Conservation (phyloP, 805 yeast genomes). For the Priceomyces fermenticarens region DNA sequence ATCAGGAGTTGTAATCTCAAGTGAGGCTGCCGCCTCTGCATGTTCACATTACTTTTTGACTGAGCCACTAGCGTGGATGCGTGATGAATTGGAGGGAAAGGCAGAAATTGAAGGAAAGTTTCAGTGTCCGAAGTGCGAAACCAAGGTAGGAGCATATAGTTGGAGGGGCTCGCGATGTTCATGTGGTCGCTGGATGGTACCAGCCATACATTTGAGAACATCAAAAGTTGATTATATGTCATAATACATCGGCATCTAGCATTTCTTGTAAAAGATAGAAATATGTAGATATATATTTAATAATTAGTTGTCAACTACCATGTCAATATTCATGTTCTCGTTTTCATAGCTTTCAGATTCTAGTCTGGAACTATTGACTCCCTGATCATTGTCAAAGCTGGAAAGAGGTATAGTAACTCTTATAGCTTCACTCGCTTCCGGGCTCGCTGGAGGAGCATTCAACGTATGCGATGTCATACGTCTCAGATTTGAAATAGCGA, state of each 20-base stretch:
- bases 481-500: no score
- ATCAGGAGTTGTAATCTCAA: slow-evolving; percentile 57
- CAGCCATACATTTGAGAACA: slow-evolving; percentile 78
- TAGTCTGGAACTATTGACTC: no score
- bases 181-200: slow-evolving; percentile 95
- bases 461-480: no score
- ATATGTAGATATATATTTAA: slow-evolving; percentile 8
- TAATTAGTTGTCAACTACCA: slow-evolving; percentile 39
- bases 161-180: slow-evolving; percentile 96
- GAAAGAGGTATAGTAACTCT: no score
- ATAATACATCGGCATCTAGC: no score
- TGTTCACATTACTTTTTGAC: slow-evolving; percentile 80
- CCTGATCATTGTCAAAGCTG: no score
- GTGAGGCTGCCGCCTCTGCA: slow-evolving; percentile 50
- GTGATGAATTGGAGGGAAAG: slow-evolving; percentile 59
- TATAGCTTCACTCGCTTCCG: no score
- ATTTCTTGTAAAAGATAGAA: not conserved
- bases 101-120: slow-evolving; percentile 86
- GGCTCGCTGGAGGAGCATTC: not conserved
- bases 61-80: slow-evolving; percentile 95
- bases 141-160: slow-evolving; percentile 86
- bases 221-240: slow-evolving; percentile 73
- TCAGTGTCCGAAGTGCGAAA: slow-evolving; percentile 75
- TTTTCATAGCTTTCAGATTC: slow-evolving; percentile 7
- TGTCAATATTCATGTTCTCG: slow-evolving; percentile 39